Evolutionary conservation across 2,329 filamentous ascomycete species (phyloP), one percentile per base, ranked within the genome.

Genomic region (Aspergillus bombycis): DNA sequence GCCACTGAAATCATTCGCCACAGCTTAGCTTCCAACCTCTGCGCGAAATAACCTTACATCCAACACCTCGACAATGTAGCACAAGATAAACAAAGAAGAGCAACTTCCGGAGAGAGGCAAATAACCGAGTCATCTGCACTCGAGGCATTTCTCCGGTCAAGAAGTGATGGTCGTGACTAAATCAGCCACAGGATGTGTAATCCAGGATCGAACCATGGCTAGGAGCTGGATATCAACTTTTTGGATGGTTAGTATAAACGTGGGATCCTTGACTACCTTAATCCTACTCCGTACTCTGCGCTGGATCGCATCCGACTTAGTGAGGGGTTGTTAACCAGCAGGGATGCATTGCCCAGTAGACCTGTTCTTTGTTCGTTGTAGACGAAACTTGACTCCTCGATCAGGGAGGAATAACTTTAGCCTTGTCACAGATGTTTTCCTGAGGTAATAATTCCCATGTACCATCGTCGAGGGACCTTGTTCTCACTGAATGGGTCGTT

Each of bases 191-290:
- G 28, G 16, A n/a, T 12, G 28, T 52, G 19, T 52, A 30, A 30
- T 50, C 46, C 12, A 21, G 46, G 23, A 30, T 28, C 28, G 48
- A 34, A 21, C 4, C 48, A 52, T 34, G 48, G 48, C 48, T 30
- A 50, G 26, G 30, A 30, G 46, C 46, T 30, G 23, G n/a, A 54
- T 14, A 36, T 7, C 52, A 30, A 9, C 14, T 19, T 21, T 36
- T 19, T 54, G 28, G 19, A 12, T 26, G 19, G 19, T 32, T 54
- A 21, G 30, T n/a, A 28, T 54, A n/a, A 28, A 34, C 52, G 30
- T 54, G 52, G 52, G 52, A 36, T 36, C 30, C 30, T 54, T 54
- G 52, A 54, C 52, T 54, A 54, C 52, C n/a, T 36, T 54, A 54
- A 32, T 53, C 50, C 30, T 53, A 11, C 30, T 54, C 21, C 19